Evolutionary conservation across 352 stramenopile species (phyloP).

Genomic region (Pythium pectinolyticum): DNA sequence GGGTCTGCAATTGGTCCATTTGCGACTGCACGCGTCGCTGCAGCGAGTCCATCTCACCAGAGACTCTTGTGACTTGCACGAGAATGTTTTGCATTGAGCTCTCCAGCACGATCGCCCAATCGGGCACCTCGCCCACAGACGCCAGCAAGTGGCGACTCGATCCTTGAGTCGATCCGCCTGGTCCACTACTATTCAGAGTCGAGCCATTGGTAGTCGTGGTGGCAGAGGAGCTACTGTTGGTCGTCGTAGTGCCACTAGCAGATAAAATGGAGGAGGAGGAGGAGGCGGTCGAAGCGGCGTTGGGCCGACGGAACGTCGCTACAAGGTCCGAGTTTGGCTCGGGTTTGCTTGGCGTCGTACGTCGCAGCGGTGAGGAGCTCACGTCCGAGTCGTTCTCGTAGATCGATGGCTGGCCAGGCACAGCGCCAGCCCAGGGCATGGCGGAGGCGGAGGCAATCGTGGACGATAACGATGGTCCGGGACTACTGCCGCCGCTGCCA

Average conservation of each 20-base stretch:
- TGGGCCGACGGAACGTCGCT: neutral
- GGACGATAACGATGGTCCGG: neutral
- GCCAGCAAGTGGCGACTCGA: neutral
- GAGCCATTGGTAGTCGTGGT: neutral
- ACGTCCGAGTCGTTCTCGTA: slow-evolving; percentile 16
- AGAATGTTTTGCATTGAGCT: slow-evolving; percentile 56
- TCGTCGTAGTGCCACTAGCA: neutral
- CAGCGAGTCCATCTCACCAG: slow-evolving; percentile 53
- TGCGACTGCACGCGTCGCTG: slow-evolving; percentile 41
- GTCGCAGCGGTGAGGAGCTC: neutral
- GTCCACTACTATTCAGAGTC: neutral
- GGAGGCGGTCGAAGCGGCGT: neutral
- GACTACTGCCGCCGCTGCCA: too few species aligned
- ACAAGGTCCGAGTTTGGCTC: neutral
- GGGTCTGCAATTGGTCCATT: slow-evolving; percentile 28
- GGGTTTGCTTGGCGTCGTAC: neutral
- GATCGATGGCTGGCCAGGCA: slow-evolving; percentile 18
- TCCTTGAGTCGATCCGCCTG: neutral
- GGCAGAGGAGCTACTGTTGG: too few species aligned
- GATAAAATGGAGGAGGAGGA: too few species aligned
- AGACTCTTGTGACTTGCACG: slow-evolving; percentile 50
- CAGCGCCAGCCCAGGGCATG: neutral
- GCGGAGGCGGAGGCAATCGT: neutral
- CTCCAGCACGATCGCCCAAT: slow-evolving; percentile 57
- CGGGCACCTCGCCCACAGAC: slow-evolving; percentile 26